Evolutionary conservation across 176 grass and related monocot genomes (phyloP).

Genomic region (Carex parvula): DNA sequence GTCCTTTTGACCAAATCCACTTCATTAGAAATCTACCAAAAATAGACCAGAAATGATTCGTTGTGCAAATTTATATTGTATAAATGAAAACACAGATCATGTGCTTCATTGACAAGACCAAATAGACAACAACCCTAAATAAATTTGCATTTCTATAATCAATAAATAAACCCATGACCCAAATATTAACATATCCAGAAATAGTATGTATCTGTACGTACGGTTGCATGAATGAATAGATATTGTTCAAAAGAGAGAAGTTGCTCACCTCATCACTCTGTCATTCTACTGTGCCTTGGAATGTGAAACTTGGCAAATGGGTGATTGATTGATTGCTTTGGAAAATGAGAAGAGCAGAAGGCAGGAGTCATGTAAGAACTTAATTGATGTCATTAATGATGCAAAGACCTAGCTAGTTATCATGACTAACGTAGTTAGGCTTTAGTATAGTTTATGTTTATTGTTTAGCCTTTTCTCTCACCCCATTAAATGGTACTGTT

Average conservation of each 20-base stretch:
- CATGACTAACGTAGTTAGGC: constrained; percentile 17
- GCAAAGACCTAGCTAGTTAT: constrained; percentile 24
- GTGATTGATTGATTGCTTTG: constrained; percentile 30
- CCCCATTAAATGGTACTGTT: background rate
- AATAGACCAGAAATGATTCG: background rate
- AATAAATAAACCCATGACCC: background rate
- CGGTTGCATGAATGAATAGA: background rate
- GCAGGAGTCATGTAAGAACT: constrained; percentile 3
- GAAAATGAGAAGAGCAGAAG: constrained; percentile 15
- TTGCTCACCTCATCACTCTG: background rate
- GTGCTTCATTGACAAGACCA: background rate
- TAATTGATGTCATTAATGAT: constrained; percentile 21
- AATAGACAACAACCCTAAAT: background rate
- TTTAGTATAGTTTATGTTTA: background rate
- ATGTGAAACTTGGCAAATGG: background rate
- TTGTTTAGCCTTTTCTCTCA: constrained; percentile 15
- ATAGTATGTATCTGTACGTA: constrained; percentile 17
- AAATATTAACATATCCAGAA: constrained; percentile 5
- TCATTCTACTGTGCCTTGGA: constrained; percentile 9
- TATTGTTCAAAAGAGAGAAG: background rate
- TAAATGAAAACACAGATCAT: background rate
- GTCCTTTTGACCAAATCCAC: background rate
- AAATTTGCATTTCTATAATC: background rate
- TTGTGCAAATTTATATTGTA: background rate
- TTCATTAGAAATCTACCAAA: too few species aligned